phyloP scores from a whole-genome alignment of 1,284 basidiomycete species.

The Sporisorium iseilematis-ciliati region DNA sequence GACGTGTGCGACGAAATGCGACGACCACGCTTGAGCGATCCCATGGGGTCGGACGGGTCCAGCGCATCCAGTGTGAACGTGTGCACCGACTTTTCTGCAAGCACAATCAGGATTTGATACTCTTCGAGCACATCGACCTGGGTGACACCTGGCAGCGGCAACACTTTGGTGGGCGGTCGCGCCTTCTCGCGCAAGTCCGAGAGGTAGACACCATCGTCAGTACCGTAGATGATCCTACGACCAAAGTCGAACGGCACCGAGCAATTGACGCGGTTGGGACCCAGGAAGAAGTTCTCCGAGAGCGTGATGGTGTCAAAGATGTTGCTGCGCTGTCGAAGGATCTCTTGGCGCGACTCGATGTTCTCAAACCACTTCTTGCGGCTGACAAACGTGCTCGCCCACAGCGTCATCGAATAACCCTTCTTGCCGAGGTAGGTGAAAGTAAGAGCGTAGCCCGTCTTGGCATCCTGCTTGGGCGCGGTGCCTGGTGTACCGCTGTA shows the following conservation, averaged over 20 bases:
- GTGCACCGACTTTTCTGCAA: conserved; percentile 89
- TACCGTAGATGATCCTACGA: conserved; percentile 90
- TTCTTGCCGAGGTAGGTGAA: conserved; percentile 93
- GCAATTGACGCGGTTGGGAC: conserved; percentile 83
- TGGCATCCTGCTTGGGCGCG: conserved; percentile 77
- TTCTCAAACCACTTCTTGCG: conserved; percentile 95
- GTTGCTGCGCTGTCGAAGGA: conserved; percentile 83
- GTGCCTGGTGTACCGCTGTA: conserved; percentile 63
- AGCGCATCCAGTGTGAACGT: conserved; percentile 96
- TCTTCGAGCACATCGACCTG: conserved; percentile 98
- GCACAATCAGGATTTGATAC: conserved; percentile 92
- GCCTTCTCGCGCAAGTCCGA: conserved; percentile 84
- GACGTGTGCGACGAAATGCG: conserved; percentile 95
- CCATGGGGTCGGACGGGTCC: conserved; percentile 88
- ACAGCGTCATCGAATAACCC: conserved; percentile 91
- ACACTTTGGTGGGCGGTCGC: conserved; percentile 82
- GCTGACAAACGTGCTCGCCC: conserved; percentile 86
- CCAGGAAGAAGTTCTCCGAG: conserved; percentile 88
- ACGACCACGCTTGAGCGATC: conserved; percentile 91
- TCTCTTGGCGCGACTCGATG: conserved; percentile 89
- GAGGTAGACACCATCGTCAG: conserved; percentile 95
- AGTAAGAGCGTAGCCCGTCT: conserved; percentile 90
- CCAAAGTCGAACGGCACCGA: conserved; percentile 92
- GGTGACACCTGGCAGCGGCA: conserved; percentile 87
- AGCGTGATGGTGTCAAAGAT: conserved; percentile 89